These are phyloP conservation scores for Globisporangium okanoganense DNA, from an alignment of 352 stramenopile genomes.

Conservation along the genomic window DNA sequence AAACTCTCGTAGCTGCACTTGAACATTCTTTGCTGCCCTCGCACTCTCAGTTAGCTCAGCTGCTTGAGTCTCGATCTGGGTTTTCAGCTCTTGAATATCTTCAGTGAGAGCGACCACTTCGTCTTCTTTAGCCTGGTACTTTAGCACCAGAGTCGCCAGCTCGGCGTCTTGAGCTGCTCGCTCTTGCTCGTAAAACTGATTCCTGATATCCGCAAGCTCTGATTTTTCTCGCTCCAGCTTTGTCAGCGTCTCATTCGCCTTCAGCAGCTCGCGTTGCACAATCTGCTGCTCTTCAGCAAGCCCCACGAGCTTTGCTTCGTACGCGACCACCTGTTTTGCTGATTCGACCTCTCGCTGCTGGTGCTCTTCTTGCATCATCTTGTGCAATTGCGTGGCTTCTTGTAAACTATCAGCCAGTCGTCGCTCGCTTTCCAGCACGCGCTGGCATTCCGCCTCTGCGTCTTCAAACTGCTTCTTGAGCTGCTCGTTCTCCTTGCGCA, in stretches of 20 bases:
- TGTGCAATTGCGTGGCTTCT: conserved; percentile 26
- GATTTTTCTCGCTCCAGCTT: conserved; percentile 4
- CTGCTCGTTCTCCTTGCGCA: conserved; percentile 69
- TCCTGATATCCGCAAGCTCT: not conserved
- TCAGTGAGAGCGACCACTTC: conserved; percentile 21
- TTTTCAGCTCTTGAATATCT: conserved; percentile 23
- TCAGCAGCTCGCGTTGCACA: conserved; percentile 14
- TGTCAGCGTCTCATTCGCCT: conserved; percentile 19
- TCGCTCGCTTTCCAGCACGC: conserved; percentile 17
- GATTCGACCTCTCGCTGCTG: conserved; percentile 31
- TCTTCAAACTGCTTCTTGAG: conserved; percentile 27
- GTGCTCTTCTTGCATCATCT: conserved; percentile 36
- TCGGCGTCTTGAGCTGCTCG: conserved; percentile 3
- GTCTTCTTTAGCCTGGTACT: conserved; percentile 19
- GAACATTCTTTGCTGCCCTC: conserved; percentile 8
- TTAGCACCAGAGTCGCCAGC: conserved; percentile 17
- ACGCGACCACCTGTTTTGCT: conserved; percentile 13
- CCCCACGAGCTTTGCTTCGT: conserved; percentile 22
- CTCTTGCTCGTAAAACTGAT: conserved; percentile 1
- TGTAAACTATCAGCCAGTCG: conserved; percentile 17
- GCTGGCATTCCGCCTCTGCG: conserved; percentile 13
- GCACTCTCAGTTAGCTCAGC: conserved; percentile 17
- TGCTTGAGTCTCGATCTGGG: conserved; percentile 23
- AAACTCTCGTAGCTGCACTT: not conserved
- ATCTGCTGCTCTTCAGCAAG: conserved; percentile 20